These are phyloP conservation scores for Boletellus ananas DNA, from an alignment of 768 basidiomycete genomes.

Conservation along the genomic window DNA sequence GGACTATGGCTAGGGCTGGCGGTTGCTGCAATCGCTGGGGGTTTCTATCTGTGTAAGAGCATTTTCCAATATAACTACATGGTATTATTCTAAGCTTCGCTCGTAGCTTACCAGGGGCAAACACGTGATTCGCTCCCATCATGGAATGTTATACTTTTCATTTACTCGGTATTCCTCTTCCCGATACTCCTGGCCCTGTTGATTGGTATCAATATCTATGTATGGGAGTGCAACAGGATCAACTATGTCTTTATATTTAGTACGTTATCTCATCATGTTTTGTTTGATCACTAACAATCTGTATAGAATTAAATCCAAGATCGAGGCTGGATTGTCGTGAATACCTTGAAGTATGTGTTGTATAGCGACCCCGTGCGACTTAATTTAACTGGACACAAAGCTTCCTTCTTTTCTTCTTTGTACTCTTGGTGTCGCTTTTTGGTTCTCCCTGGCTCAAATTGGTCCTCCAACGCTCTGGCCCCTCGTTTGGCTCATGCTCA, in stretches of 20 bases:
- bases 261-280: constrained; percentile 27
- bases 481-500: constrained; percentile 72
- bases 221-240: constrained; percentile 73
- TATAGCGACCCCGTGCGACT: constrained; percentile 4
- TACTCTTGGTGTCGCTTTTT: constrained; percentile 75
- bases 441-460: constrained; percentile 72
- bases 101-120: constrained; percentile 51
- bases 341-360: constrained; percentile 57
- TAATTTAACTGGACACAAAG: constrained; percentile 36
- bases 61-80: background rate
- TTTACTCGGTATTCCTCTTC: constrained; percentile 72
- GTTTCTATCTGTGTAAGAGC: constrained; percentile 52
- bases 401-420: constrained; percentile 78
- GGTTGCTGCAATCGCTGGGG: constrained; percentile 62
- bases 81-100: background rate
- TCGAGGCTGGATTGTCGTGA: constrained; percentile 74
- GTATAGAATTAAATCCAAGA: constrained; percentile 61
- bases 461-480: constrained; percentile 78
- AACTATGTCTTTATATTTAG: constrained; percentile 95
- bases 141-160: constrained; percentile 70
- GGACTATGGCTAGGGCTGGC: constrained; percentile 72
- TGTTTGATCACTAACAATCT: constrained; percentile 4
- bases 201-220: constrained; percentile 78
- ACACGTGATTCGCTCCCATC: constrained; percentile 55
- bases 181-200: constrained; percentile 74